A percentile compares a stretch with the other conserved stretches of the same genome.
Conservation (phyloP, 768 basidiomycete genomes). For the Tylopilus sp. region DNA sequence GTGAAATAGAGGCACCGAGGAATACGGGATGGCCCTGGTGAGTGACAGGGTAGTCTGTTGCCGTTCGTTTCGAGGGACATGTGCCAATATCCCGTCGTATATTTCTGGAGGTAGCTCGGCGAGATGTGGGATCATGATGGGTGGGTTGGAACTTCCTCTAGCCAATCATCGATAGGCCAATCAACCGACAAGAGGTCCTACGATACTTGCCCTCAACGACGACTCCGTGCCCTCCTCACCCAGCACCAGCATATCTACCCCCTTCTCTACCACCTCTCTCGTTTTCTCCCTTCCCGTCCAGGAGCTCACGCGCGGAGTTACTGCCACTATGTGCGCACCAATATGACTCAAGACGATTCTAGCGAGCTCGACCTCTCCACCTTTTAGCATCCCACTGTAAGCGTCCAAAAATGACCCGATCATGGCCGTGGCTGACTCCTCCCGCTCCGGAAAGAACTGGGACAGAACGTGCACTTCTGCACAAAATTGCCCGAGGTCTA, state of each 20-base stretch:
- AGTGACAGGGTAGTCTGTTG: conserved; percentile 59
- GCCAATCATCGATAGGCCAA: not conserved
- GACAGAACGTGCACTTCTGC: conserved; percentile 55
- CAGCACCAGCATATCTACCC: conserved; percentile 42
- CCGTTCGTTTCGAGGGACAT: conserved; percentile 43
- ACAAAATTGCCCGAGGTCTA: conserved; percentile 63
- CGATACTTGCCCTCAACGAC: conserved; percentile 27
- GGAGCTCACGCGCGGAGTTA: conserved; percentile 41
- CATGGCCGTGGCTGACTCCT: conserved; percentile 35
- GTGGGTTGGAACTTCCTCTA: not conserved
- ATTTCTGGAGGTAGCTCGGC: conserved; percentile 61
- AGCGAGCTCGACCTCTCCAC: conserved; percentile 28
- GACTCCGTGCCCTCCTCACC: conserved; percentile 29
- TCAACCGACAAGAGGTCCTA: conserved; percentile 26
- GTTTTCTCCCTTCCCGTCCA: conserved; percentile 52
- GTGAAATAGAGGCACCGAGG: conserved; percentile 51
- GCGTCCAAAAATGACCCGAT: conserved; percentile 43
- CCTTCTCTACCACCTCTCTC: conserved; percentile 48
- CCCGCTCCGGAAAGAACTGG: conserved; percentile 43
- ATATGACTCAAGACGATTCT: conserved; percentile 42
- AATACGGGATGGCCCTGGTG: conserved; percentile 56
- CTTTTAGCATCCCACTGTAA: conserved; percentile 34
- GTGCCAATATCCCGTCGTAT: conserved; percentile 53
- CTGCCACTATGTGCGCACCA: conserved; percentile 53
- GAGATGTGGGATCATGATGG: conserved; percentile 21